Conservation (phyloP, 139 green algal genomes). For the Volvox africanus region DNA sequence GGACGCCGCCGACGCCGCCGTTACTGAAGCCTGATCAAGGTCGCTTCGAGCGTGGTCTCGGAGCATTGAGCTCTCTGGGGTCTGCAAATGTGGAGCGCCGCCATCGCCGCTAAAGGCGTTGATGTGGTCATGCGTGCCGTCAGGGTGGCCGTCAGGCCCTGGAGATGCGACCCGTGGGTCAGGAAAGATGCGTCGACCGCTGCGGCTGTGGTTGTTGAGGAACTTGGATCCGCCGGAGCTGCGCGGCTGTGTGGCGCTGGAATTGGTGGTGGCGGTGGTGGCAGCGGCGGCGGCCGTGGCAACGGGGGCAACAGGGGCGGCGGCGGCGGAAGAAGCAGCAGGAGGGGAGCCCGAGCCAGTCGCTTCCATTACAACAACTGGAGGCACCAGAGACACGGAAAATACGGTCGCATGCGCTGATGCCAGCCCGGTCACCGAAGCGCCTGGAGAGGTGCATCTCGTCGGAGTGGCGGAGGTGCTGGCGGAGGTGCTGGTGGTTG, state of each 20-base stretch:
- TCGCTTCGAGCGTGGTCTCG: not conserved
- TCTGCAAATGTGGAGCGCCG: too few relatives aligned
- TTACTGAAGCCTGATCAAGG: not conserved
- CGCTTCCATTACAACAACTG: not conserved
- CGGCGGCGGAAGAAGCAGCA: not conserved
- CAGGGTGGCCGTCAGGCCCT: not conserved
- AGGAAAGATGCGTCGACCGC: conserved; percentile 13
- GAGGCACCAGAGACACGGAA: not conserved
- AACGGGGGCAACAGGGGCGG: not conserved
- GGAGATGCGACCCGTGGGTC: not conserved
- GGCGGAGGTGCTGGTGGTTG: not conserved
- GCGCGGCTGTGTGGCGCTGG: not conserved
- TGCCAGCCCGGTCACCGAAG: not conserved
- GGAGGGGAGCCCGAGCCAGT: not conserved
- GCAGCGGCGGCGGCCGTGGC: not conserved
- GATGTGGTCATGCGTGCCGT: not conserved
- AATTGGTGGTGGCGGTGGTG: not conserved
- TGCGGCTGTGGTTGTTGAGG: conserved; percentile 1
- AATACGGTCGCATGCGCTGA: not conserved
- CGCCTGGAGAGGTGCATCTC: too few relatives aligned
- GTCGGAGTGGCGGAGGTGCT: too few relatives aligned
- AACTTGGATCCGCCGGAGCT: not conserved
- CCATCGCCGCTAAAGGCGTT: not conserved
- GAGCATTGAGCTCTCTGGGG: too few relatives aligned
- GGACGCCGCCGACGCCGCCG: not conserved